Conservation (phyloP, 2,329 filamentous ascomycete species). For the Xylariaceae sp. region DNA sequence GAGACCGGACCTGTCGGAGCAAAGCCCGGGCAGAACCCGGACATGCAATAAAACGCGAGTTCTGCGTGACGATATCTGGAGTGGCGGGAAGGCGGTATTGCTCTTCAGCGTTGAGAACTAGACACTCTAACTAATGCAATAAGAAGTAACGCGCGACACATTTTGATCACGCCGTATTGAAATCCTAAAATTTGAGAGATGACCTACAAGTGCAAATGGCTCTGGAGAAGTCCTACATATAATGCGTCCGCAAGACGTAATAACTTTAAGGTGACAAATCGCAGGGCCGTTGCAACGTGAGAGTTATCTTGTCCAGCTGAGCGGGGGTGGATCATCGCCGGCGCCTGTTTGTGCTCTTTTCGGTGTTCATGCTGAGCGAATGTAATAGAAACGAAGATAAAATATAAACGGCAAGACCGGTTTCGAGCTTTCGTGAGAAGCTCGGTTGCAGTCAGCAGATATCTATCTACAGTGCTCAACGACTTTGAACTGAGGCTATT, state of each 20-base stretch:
- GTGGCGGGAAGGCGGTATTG: neutral
- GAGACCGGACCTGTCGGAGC: neutral
- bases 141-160: too few species aligned
- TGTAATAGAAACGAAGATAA: too few species aligned
- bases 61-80: neutral
- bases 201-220: too few species aligned
- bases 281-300: neutral
- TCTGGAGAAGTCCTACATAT: conserved; percentile 11
- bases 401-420: neutral
- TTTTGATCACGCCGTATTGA: too few species aligned
- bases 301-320: conserved; percentile 9
- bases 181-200: too few species aligned
- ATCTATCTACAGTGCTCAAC: too few species aligned
- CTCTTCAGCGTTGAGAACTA: too few species aligned
- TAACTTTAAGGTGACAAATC: neutral
- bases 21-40: conserved; percentile 5
- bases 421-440: neutral
- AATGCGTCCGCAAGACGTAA: conserved; percentile 12
- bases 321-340: conserved; percentile 10
- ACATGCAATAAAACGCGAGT: conserved; percentile 11
- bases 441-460: too few species aligned
- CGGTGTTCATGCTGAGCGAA: neutral
- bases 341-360: conserved; percentile 8
- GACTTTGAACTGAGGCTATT: neutral
- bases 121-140: too few species aligned